phyloP scores from a whole-genome alignment of 768 basidiomycete species.

The Auriculariales sp. region DNA sequence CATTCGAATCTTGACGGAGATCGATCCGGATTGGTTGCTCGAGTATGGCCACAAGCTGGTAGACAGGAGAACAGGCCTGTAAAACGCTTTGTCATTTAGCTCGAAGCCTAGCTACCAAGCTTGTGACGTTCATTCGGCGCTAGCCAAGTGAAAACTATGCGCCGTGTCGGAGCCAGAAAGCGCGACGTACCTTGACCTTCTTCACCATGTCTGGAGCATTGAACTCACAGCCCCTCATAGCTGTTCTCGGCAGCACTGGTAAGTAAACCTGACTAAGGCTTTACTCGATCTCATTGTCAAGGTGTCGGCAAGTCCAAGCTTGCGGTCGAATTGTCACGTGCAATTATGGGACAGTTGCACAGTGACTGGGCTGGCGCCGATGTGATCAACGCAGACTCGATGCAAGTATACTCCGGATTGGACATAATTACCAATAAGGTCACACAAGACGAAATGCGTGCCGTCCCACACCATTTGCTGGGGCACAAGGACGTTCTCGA shows the following conservation, averaged over 20 bases:
- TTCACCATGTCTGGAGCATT: no score
- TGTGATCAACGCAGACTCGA: conserved; percentile 91
- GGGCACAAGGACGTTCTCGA: conserved; percentile 75
- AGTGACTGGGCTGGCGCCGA: conserved; percentile 43
- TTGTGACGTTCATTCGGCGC: no score
- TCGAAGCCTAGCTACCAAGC: no score
- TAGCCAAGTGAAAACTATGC: no score
- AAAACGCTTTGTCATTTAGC: no score
- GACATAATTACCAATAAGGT: conserved; percentile 94
- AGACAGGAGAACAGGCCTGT: conserved; percentile 16
- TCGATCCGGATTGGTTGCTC: conserved; percentile 82
- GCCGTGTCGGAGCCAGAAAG: no score
- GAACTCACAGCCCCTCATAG: conserved; percentile 43
- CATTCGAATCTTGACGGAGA: conserved; percentile 84
- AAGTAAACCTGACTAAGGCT: neutral
- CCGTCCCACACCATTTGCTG: conserved; percentile 82
- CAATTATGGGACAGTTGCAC: conserved; percentile 7
- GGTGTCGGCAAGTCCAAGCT: conserved; percentile 89
- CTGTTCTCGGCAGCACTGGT: conserved; percentile 81
- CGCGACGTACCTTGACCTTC: no score
- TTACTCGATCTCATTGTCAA: conserved; percentile 4
- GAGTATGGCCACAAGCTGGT: conserved; percentile 35
- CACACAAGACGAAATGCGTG: conserved; percentile 55
- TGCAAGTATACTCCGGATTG: conserved; percentile 90
- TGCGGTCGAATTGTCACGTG: conserved; percentile 72